A percentile compares a stretch with the other conserved stretches of the same genome.
phyloP scores from a whole-genome alignment of 2,329 filamentous ascomycete species.

The Chaetomium sp. region DNA sequence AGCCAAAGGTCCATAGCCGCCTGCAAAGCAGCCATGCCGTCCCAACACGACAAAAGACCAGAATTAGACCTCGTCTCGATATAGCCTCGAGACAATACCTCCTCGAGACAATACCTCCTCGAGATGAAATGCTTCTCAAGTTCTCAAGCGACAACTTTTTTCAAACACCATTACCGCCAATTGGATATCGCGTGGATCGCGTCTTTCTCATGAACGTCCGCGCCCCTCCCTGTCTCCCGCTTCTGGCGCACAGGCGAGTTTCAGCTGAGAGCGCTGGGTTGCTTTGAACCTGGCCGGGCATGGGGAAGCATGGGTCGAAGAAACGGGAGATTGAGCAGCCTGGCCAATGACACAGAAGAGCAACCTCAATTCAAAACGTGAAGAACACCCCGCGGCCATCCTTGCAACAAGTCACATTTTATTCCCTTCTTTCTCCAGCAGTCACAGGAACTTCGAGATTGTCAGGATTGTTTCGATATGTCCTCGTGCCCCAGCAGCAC shows the following conservation, averaged over 20 bases:
- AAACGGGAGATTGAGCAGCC: slow-evolving; percentile 18
- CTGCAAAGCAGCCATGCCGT: too few species aligned
- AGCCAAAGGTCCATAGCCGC: not conserved
- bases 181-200: not conserved
- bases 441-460: too few species aligned
- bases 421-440: not conserved
- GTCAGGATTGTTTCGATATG: slow-evolving; percentile 2
- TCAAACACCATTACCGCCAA: not conserved
- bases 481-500: not conserved
- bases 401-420: slow-evolving; percentile 2
- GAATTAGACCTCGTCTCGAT: too few species aligned
- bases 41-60: too few species aligned
- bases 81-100: too few species aligned
- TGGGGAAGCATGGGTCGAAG: slow-evolving; percentile 17
- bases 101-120: not conserved
- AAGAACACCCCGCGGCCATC: slow-evolving; percentile 11
- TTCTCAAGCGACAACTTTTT: not conserved
- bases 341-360: slow-evolving; percentile 17
- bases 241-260: slow-evolving; percentile 24
- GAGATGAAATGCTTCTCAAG: not conserved
- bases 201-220: not conserved
- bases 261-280: slow-evolving; percentile 21
- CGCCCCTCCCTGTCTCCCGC: not conserved
- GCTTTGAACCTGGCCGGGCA: slow-evolving; percentile 15
- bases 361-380: slow-evolving; percentile 23